Evolutionary conservation across 2,329 filamentous ascomycete genomes (phyloP), one percentile per base, ranked within the genome.

Genomic region (Colletotrichum sp.): DNA sequence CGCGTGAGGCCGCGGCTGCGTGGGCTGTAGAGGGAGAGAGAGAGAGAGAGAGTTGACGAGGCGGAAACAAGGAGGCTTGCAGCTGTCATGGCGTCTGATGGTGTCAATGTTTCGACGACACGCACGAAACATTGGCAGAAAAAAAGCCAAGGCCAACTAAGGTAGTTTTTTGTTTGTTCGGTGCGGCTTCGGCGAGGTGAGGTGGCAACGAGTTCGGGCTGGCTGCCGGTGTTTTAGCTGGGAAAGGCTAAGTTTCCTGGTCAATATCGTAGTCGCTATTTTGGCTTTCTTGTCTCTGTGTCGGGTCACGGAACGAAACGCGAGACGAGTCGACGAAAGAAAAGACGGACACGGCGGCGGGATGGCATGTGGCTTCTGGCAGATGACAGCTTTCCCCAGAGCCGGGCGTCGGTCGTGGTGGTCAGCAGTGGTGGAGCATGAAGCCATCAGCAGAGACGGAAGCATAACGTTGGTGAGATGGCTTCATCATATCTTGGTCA

Each of bases 51-150:
- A 32, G 39, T 30, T 74, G 44, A 59, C 60, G 36, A 65, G 34
- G 32, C 34, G 67, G 26, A 34, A 21, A 52, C 71, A 36, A 52
- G 67, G 67, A 65, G 15, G 12, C 16, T 59, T 28, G 49, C 24
- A 55, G 49, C 16, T 26, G 30, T 28, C 32, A 36, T 30, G 26
- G 64, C 18, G 28, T 66, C 55, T 75, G 68, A 67, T 63, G 62
- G 55, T 57, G 52, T 39, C 63, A 44, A 68, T 32, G 72, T 76
- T 72, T 76, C 73, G 69, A 76, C 73, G 39, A 72, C 55, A 62
- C 63, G 73, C 69, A 72, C 69, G 63, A 64, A 76, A 76, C 63
- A 39, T 68, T 39, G 69, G 62, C 69, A 72, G 64, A 72, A 62
- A 52, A 49, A 72, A 71, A 72, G 30, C 63, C 62, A 64, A 75